Conservation (phyloP, 768 basidiomycete genomes). For the Saitozyma podzolica region DNA sequence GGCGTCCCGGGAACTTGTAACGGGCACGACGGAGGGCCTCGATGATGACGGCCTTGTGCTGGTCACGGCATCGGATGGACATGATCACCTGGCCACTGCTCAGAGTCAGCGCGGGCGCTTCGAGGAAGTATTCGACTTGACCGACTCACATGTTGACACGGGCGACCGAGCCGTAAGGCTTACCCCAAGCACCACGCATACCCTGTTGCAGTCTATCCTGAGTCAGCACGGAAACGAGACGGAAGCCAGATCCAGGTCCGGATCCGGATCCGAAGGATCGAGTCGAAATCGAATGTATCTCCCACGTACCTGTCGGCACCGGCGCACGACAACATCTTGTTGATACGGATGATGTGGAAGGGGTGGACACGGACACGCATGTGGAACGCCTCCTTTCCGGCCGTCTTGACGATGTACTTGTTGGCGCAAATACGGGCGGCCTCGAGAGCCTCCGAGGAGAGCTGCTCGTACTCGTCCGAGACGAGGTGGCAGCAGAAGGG, state of each 20-base stretch:
- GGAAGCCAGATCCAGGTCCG: background rate
- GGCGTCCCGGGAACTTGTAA: constrained; percentile 67
- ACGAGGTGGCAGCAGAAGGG: constrained; percentile 90
- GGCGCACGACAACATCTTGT: constrained; percentile 99
- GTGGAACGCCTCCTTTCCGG: constrained; percentile 99
- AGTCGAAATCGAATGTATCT: too few relatives aligned
- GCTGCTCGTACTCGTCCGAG: constrained; percentile 96
- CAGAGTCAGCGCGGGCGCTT: constrained; percentile 3
- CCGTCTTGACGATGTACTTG: constrained; percentile 98
- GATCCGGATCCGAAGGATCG: too few relatives aligned
- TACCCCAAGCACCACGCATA: constrained; percentile 99
- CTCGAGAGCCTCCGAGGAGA: constrained; percentile 92
- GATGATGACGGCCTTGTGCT: constrained; percentile 80
- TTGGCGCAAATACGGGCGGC: constrained; percentile 99
- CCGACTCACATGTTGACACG: constrained; percentile 50
- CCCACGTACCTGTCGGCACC: constrained; percentile 85
- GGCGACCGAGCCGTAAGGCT: constrained; percentile 83
- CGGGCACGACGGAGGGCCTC: constrained; percentile 96
- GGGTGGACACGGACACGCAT: constrained; percentile 95
- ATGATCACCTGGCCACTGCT: constrained; percentile 91
- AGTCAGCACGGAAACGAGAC: constrained; percentile 72
- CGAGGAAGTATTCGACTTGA: too few relatives aligned
- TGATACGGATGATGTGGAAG: constrained; percentile 98
- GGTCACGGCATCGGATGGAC: constrained; percentile 87
- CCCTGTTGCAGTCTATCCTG: constrained; percentile 56